A percentile compares a stretch with the other conserved stretches of the same genome.
Conservation (phyloP, 176 grass and related monocot species). For the Tillandsia fasciculata region DNA sequence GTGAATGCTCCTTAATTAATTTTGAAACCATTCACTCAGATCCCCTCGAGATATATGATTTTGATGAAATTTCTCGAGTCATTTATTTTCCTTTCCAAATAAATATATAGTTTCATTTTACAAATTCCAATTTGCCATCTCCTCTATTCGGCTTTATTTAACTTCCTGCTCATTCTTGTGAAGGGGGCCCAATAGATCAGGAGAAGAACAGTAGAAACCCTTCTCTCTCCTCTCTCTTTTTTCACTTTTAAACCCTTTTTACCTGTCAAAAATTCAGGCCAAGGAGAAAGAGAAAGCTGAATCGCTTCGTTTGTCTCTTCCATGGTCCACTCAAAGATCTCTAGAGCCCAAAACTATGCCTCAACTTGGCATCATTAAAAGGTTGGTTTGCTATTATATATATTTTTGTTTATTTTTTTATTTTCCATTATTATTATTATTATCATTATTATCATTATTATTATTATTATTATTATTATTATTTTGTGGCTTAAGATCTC, state of each 20-base stretch:
- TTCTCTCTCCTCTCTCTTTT: neutral
- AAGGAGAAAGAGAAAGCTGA: slow-evolving; percentile 27
- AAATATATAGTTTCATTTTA: too few species aligned
- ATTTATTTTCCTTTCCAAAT: too few species aligned
- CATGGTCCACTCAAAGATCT: slow-evolving; percentile 9
- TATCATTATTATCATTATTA: neutral
- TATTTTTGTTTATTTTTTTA: neutral
- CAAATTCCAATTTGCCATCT: too few species aligned
- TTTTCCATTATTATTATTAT: slow-evolving; percentile 3
- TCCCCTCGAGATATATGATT: too few species aligned
- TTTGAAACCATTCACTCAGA: too few species aligned
- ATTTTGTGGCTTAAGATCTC: neutral
- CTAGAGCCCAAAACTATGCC: slow-evolving; percentile 9
- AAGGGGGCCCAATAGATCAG: too few species aligned
- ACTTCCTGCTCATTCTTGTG: too few species aligned
- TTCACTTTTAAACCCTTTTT: neutral
- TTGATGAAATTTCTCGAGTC: too few species aligned
- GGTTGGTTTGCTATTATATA: neutral
- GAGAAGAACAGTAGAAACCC: too few species aligned
- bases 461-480: too few species aligned
- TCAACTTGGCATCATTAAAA: neutral
- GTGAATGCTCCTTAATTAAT: too few species aligned
- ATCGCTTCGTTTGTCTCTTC: slow-evolving; percentile 28
- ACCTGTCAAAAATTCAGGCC: neutral
- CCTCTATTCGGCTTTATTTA: too few species aligned